Base-by-base conservation (phyloP, 768 basidiomycete species). In the Nidula microcarpa region DNA sequence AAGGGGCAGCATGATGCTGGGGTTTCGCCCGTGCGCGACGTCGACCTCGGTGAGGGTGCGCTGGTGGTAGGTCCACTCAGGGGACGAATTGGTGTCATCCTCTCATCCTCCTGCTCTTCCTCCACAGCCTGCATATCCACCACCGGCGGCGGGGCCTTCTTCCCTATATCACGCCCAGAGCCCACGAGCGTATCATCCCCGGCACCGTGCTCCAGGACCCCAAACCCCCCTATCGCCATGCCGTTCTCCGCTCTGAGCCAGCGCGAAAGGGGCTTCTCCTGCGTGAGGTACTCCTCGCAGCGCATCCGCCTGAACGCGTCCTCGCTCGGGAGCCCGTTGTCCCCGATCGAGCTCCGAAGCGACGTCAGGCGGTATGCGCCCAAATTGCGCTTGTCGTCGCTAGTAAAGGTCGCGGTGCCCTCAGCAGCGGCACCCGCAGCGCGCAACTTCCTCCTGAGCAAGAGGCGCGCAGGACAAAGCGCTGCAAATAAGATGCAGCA, bases 381-480 rank as follows among this genome's bases (percentile, higher is more conserved):
- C 30, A 61, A 47, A 55, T 53, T 62, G 39, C 37, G 49, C 52
- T 56, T 62, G 53, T 49, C 60, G 55, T 50, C 65, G 18, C 48
- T 33, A 46, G 51, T 55, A 36, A 59, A 55, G 16, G 53, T 50
- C 43, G 55, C 43, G 53, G 55, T 49, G 51, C 60, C 37, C 2
- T 47, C 45, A 30, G 52, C 49, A 44, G 53, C 43, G 47, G 43
- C 52, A 44, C 57, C 56, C 18, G 14, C 44, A n/a, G 55, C 50
- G 44, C 62, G 58, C 56, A 66, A 73, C 54, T 67, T 62, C 52
- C 76, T 70, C 49, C 78, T 70, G 18, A 71, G 65, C 44, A 81
- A 33, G 50, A 79, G 67, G 75, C 79, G 87, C 35, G 87, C 69
- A 41, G 79, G 11, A 0, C 66, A 74, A 58, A 89, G 89, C 30